Evolutionary conservation across 2,329 filamentous ascomycete genomes (phyloP).

Genomic region (Paraphaeosphaeria sporulosa): DNA sequence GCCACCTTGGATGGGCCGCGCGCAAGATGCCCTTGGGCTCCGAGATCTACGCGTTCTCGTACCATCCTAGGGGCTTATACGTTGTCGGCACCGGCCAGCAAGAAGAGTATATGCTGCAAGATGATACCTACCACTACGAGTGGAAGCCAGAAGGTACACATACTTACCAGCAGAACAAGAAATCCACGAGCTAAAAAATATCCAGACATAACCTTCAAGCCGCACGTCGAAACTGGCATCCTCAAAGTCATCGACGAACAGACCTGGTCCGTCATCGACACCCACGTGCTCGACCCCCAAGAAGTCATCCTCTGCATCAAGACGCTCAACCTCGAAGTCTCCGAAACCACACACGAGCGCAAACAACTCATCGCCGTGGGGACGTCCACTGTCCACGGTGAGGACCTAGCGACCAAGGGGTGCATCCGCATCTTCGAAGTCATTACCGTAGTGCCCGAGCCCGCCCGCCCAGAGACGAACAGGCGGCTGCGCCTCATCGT

Average conservation of each 20-base stretch:
- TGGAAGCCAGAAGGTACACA: conserved; percentile 73
- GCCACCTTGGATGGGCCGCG: conserved; percentile 78
- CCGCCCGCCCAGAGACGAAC: conserved; percentile 83
- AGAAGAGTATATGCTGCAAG: conserved; percentile 81
- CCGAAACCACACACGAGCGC: conserved; percentile 87
- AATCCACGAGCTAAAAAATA: conserved; percentile 5
- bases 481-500: conserved; percentile 84
- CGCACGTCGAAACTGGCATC: conserved; percentile 73
- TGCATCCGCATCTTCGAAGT: conserved; percentile 91
- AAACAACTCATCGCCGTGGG: conserved; percentile 84
- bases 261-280: conserved; percentile 81
- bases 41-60: conserved; percentile 76
- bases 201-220: conserved; percentile 64
- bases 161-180: background rate
- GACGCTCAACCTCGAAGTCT: conserved; percentile 85
- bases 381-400: conserved; percentile 84
- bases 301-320: conserved; percentile 85
- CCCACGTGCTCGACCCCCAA: conserved; percentile 72
- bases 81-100: conserved; percentile 73
- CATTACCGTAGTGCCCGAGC: conserved; percentile 89
- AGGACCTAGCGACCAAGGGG: conserved; percentile 87
- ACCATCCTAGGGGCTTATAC: conserved; percentile 80
- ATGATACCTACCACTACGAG: conserved; percentile 83
- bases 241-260: conserved; percentile 81
- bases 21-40: conserved; percentile 74